Conservation (phyloP, 768 basidiomycete genomes). For the Pholiota conissans region DNA sequence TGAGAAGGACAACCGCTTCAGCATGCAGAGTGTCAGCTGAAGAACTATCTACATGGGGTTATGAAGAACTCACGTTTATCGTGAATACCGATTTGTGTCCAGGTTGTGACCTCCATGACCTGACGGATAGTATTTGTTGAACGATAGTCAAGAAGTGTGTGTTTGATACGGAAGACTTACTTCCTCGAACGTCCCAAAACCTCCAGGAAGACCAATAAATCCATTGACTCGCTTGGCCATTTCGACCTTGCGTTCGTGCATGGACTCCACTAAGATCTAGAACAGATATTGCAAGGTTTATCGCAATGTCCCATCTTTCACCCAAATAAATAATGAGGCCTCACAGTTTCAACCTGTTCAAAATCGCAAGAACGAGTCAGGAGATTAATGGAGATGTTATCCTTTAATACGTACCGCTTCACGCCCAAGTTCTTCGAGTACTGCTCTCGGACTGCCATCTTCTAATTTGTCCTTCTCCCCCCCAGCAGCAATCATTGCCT, state of each 20-base stretch:
- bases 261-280: slow-evolving; percentile 73
- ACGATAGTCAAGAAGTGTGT: neutral
- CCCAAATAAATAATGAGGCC: neutral
- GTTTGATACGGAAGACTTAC: slow-evolving; percentile 32
- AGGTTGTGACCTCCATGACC: slow-evolving; percentile 91
- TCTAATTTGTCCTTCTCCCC: slow-evolving; percentile 57
- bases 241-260: slow-evolving; percentile 88
- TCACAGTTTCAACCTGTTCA: slow-evolving; percentile 18
- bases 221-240: slow-evolving; percentile 83
- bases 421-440: slow-evolving; percentile 24
- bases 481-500: slow-evolving; percentile 67
- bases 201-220: slow-evolving; percentile 90
- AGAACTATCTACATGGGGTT: neutral
- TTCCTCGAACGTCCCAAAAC: slow-evolving; percentile 96
- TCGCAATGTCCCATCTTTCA: neutral
- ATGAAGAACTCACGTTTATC: slow-evolving; percentile 61
- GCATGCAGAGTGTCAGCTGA: neutral
- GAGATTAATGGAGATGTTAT: neutral
- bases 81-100: slow-evolving; percentile 91
- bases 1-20: slow-evolving; percentile 81
- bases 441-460: slow-evolving; percentile 7
- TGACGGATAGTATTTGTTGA: slow-evolving; percentile 26
- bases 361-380: neutral
- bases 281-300: neutral
- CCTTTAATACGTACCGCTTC: slow-evolving; percentile 21